phyloP scores from a whole-genome alignment of 2,329 filamentous ascomycete species.

The Colletotrichum musae region DNA sequence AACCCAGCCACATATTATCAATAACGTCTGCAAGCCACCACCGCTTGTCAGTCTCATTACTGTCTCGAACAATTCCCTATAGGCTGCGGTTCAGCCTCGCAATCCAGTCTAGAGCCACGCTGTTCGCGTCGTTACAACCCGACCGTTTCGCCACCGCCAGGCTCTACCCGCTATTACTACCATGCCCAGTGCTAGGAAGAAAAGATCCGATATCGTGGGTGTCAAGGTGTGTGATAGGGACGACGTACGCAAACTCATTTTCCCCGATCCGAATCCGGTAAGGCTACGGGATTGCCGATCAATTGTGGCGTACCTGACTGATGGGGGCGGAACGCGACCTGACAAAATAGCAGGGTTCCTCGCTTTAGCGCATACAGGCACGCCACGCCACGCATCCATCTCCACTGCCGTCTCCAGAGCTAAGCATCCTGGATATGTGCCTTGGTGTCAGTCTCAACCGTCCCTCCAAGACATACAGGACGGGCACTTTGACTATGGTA shows the following conservation, averaged over 20 bases:
- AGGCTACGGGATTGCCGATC: slow-evolving; percentile 42
- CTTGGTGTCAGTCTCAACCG: too few species aligned
- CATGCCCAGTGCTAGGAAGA: background rate
- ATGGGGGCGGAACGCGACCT: slow-evolving; percentile 26
- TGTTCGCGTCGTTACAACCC: slow-evolving; percentile 8
- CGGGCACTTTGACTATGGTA: too few species aligned
- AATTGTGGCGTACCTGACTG: slow-evolving; percentile 42
- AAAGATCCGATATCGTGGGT: background rate
- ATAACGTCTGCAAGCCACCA: background rate
- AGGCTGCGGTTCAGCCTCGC: background rate
- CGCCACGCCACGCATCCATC: slow-evolving; percentile 1
- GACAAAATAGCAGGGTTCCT: background rate
- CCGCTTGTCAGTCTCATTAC: background rate
- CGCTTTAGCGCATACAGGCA: slow-evolving; percentile 5
- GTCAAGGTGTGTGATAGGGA: slow-evolving; percentile 4
- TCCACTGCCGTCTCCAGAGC: background rate
- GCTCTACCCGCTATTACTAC: background rate
- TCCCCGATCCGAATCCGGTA: slow-evolving; percentile 34
- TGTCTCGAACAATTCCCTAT: background rate
- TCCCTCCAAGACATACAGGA: too few species aligned
- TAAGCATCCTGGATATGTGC: background rate
- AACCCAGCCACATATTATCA: slow-evolving; percentile 1
- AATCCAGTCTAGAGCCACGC: background rate
- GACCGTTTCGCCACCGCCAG: slow-evolving; percentile 9
- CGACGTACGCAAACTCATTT: slow-evolving; percentile 29